phyloP scores from a whole-genome alignment of 2,329 filamentous ascomycete genomes.

The Neofusicoccum umdonicola region DNA sequence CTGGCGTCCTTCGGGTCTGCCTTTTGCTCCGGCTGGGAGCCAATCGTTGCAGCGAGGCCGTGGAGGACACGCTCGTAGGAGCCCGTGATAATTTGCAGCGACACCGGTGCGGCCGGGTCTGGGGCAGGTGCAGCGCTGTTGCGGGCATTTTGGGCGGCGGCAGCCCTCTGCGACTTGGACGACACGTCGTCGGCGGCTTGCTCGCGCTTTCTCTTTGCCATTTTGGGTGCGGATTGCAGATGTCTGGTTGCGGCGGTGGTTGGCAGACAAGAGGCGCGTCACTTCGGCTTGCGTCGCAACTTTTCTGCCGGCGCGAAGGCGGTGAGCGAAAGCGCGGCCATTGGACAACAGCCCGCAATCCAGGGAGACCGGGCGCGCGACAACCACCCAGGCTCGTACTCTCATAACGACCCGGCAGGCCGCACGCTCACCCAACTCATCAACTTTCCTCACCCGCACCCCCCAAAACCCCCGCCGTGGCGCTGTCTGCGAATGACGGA shows the following conservation, averaged over 20 bases:
- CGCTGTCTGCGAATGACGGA: constrained; percentile 47
- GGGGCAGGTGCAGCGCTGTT: constrained; percentile 20
- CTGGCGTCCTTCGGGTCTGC: constrained; percentile 7
- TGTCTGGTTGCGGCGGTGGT: neutral
- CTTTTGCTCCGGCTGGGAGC: constrained; percentile 27
- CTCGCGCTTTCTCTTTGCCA: constrained; percentile 39
- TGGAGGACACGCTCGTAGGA: constrained; percentile 94
- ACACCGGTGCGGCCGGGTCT: constrained; percentile 11
- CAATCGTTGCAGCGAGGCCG: constrained; percentile 75
- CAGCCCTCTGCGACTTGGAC: constrained; percentile 27
- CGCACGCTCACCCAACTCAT: constrained; percentile 26
- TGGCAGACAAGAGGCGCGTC: constrained; percentile 1
- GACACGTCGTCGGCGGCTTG: constrained; percentile 21
- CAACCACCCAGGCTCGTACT: constrained; percentile 16
- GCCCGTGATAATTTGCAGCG: constrained; percentile 86
- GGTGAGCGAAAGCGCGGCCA: neutral
- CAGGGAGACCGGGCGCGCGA: constrained; percentile 16
- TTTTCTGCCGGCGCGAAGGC: constrained; percentile 9
- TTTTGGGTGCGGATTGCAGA: constrained; percentile 12
- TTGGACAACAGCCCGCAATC: constrained; percentile 9
- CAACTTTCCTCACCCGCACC: constrained; percentile 29
- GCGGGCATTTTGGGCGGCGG: constrained; percentile 15
- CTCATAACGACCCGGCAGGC: constrained; percentile 19
- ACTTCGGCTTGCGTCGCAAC: neutral
- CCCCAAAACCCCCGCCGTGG: constrained; percentile 38